A percentile compares a stretch with the other conserved stretches of the same genome.
Conservation (phyloP, 352 stramenopile genomes). For the Elongisporangium prolatum region DNA sequence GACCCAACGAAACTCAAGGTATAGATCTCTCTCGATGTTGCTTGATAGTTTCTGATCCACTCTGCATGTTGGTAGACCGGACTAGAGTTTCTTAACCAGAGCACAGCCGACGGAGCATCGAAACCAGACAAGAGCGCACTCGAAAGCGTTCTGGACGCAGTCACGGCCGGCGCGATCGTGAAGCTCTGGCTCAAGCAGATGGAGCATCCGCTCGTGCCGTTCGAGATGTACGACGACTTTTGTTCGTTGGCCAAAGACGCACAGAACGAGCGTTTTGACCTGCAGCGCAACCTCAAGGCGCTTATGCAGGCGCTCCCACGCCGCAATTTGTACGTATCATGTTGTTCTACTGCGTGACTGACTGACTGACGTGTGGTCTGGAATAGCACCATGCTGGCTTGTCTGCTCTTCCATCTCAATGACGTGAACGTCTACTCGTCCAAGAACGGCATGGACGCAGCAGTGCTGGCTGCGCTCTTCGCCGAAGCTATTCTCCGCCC, state of each 20-base stretch:
- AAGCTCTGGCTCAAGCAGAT: slow-evolving; percentile 63
- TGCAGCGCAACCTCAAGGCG: slow-evolving; percentile 47
- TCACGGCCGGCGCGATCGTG: slow-evolving; percentile 56
- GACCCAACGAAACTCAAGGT: slow-evolving; percentile 53
- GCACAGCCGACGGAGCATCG: slow-evolving; percentile 25
- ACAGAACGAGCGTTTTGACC: slow-evolving; percentile 41
- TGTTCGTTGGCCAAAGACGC: slow-evolving; percentile 32
- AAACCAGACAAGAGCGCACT: slow-evolving; percentile 62
- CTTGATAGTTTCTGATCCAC: slow-evolving; percentile 2
- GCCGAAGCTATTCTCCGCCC: slow-evolving; percentile 49
- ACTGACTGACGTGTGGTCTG: neutral
- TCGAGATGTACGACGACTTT: slow-evolving; percentile 63
- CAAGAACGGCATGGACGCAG: slow-evolving; percentile 69
- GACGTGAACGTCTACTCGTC: slow-evolving; percentile 76
- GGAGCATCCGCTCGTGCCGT: slow-evolving; percentile 60
- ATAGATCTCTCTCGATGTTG: slow-evolving; percentile 3
- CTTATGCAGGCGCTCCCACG: slow-evolving; percentile 51
- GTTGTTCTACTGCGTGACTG: neutral
- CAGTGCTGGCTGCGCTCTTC: slow-evolving; percentile 47
- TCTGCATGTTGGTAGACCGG: slow-evolving; percentile 9
- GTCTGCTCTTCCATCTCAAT: slow-evolving; percentile 77
- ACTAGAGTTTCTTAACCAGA: slow-evolving; percentile 65
- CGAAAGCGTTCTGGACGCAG: slow-evolving; percentile 44
- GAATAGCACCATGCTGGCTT: slow-evolving; percentile 57
- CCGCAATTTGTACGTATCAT: slow-evolving; percentile 62